Evolutionary conservation across 768 basidiomycete species (phyloP).

Genomic region (Suillus variegatus): DNA sequence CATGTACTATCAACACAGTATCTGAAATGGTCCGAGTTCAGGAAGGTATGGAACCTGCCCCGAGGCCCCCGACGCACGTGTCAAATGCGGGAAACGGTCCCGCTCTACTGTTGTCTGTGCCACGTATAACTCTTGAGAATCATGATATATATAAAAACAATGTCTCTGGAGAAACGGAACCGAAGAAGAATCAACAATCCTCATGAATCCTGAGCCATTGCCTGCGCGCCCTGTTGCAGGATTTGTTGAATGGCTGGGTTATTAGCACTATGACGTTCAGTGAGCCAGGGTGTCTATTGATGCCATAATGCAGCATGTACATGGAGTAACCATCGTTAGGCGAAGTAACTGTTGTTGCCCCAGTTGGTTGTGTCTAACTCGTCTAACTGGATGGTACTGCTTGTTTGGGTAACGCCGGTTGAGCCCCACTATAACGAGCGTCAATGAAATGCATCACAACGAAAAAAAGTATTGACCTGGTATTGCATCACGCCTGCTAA

Average conservation of each 20-base stretch:
- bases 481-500: constrained; percentile 28
- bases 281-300: neutral
- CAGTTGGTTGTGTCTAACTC: constrained; percentile 29
- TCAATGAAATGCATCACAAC: neutral
- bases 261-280: neutral
- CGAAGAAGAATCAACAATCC: neutral
- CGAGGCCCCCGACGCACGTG: no score
- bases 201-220: neutral
- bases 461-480: constrained; percentile 18
- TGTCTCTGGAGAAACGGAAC: neutral
- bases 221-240: neutral
- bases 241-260: constrained; percentile 2
- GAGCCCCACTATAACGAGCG: constrained; percentile 45
- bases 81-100: neutral
- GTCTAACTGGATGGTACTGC: constrained; percentile 40
- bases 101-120: neutral
- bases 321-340: constrained; percentile 67
- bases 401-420: constrained; percentile 45
- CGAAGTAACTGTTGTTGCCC: constrained; percentile 45
- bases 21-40: neutral
- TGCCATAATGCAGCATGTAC: constrained; percentile 16
- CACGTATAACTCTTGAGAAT: neutral
- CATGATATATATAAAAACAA: neutral
- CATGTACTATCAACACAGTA: neutral
- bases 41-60: neutral